phyloP scores from a whole-genome alignment of 345 rosid genomes.

The Murraya koenigii region DNA sequence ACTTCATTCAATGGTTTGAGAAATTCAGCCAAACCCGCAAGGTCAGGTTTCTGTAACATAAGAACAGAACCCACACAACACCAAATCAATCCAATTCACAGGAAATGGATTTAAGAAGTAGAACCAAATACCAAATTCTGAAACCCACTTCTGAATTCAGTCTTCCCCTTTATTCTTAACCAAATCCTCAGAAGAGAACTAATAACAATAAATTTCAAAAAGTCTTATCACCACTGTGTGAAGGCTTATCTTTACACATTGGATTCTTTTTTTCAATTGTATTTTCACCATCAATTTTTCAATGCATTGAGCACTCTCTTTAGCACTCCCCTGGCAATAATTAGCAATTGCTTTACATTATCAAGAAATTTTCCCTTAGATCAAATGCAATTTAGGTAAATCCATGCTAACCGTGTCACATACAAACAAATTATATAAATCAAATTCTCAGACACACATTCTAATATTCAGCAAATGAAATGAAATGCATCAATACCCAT shows the following conservation, averaged over 20 bases:
- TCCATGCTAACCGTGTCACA: neutral
- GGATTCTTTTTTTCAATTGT: neutral
- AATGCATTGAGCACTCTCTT: neutral
- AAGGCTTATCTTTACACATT: neutral
- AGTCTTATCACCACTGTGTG: neutral
- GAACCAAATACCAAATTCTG: neutral
- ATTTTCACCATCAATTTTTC: neutral
- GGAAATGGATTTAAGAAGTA: neutral
- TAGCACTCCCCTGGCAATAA: neutral
- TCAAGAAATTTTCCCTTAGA: neutral
- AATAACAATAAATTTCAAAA: neutral
- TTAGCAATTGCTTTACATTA: neutral
- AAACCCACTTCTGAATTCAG: neutral
- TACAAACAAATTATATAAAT: neutral
- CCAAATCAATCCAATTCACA: neutral
- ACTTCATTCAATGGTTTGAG: conserved; percentile 83
- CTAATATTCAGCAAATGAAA: too few relatives aligned
- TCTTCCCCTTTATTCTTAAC: neutral
- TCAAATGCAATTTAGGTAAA: neutral
- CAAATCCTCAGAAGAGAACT: neutral
- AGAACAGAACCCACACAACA: conserved; percentile 13
- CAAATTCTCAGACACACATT: neutral
- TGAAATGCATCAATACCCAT: too few relatives aligned
- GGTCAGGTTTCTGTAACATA: conserved; percentile 70
- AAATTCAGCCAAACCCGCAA: conserved; percentile 69